phyloP scores from a whole-genome alignment of 2,329 filamentous ascomycete genomes.

The Venturia aucupariae region DNA sequence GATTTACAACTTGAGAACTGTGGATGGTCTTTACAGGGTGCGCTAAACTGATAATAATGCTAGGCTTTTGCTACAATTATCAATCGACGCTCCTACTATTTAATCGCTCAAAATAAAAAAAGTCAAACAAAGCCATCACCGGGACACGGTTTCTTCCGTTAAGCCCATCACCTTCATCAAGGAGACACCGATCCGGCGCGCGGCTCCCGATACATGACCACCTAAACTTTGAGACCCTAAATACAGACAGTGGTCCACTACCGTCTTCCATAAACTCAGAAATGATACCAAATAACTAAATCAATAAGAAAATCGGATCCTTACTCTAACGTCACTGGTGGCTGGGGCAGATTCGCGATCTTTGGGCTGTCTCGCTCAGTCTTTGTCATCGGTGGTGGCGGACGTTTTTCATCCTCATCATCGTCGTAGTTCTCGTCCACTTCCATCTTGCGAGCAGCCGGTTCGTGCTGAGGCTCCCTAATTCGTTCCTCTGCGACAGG shows the following conservation, averaged over 20 bases:
- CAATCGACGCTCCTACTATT: neutral
- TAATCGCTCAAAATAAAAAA: neutral
- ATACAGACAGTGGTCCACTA: neutral
- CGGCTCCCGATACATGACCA: neutral
- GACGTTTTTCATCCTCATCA: constrained; percentile 64
- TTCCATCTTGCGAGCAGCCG: constrained; percentile 88
- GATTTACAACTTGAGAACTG: too few relatives aligned
- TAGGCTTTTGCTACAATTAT: neutral
- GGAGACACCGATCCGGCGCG: neutral
- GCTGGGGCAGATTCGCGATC: constrained; percentile 6
- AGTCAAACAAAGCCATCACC: neutral
- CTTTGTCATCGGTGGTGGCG: neutral
- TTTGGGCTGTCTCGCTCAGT: constrained; percentile 7
- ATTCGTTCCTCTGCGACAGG: constrained; percentile 48
- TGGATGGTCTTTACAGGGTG: too few relatives aligned
- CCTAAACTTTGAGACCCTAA: neutral
- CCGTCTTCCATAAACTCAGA: too few relatives aligned
- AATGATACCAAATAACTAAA: neutral
- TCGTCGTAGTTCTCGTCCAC: constrained; percentile 98
- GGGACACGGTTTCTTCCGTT: neutral
- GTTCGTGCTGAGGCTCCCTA: constrained; percentile 50
- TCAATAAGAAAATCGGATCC: neutral
- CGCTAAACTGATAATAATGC: neutral
- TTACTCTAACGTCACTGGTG: constrained; percentile 2
- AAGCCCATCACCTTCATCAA: neutral